Percentiles rank a stretch among this genome's conserved stretches.
phyloP scores from a whole-genome alignment of 1,139 yeast species.

The Groenewaldozyma auringiensis region DNA sequence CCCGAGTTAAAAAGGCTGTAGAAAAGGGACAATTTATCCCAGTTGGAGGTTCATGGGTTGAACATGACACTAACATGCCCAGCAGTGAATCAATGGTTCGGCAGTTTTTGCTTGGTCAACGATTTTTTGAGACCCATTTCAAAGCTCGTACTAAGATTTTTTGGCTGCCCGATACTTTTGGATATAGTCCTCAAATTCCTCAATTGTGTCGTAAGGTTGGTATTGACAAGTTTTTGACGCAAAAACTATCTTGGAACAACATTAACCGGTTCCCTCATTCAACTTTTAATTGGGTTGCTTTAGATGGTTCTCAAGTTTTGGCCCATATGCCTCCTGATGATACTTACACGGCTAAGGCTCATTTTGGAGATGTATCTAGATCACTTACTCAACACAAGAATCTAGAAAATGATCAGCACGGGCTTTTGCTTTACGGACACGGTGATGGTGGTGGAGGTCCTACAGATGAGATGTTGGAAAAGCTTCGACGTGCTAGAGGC shows the following conservation, averaged over 20 bases:
- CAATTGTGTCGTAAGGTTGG: slow-evolving; percentile 84
- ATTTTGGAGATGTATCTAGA: slow-evolving; percentile 84
- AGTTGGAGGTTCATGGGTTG: slow-evolving; percentile 97
- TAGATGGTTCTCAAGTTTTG: slow-evolving; percentile 86
- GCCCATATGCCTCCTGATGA: slow-evolving; percentile 98
- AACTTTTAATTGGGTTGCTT: slow-evolving; percentile 91
- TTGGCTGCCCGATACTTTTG: slow-evolving; percentile 98
- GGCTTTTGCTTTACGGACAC: slow-evolving; percentile 75
- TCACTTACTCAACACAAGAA: slow-evolving; percentile 78
- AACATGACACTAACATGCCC: slow-evolving; percentile 92
- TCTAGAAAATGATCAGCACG: slow-evolving; percentile 62
- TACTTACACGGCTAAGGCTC: slow-evolving; percentile 88
- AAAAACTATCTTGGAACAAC: slow-evolving; percentile 92
- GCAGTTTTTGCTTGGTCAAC: slow-evolving; percentile 85
- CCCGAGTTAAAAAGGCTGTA: slow-evolving; percentile 56
- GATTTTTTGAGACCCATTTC: slow-evolving; percentile 71
- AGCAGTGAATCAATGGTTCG: slow-evolving; percentile 83
- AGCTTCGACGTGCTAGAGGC: slow-evolving; percentile 85
- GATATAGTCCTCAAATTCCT: slow-evolving; percentile 91
- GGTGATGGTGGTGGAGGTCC: slow-evolving; percentile 99
- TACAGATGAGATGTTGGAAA: slow-evolving; percentile 85
- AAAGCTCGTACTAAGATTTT: slow-evolving; percentile 67
- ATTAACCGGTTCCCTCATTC: slow-evolving; percentile 82
- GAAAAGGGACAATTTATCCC: slow-evolving; percentile 70
- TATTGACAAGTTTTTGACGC: slow-evolving; percentile 78